These are phyloP conservation scores for Adansonia gregorii DNA, from an alignment of 441 rosid species.

Conservation along the genomic window DNA sequence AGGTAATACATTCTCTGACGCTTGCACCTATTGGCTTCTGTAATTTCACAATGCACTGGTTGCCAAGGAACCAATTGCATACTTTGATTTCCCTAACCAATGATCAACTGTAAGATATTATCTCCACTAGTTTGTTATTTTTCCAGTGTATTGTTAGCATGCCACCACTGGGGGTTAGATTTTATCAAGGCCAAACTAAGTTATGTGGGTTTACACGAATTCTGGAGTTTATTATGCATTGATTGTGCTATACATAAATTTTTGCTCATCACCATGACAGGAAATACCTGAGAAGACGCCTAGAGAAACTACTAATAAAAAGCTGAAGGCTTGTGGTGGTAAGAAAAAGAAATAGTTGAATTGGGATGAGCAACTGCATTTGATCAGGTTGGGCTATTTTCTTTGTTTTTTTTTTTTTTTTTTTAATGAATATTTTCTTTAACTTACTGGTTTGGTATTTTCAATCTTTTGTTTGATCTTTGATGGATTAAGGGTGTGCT, in stretches of 20 bases:
- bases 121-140: neutral
- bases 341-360: slow-evolving; percentile 62
- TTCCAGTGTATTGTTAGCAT: neutral
- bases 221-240: slow-evolving; percentile 15
- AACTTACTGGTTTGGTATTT: neutral
- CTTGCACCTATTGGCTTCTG: neutral
- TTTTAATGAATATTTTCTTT: neutral
- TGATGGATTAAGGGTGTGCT: too few relatives aligned
- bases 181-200: too few relatives aligned
- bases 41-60: neutral
- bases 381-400: neutral
- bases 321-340: slow-evolving; percentile 63
- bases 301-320: slow-evolving; percentile 58
- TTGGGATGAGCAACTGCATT: neutral
- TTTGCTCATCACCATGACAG: neutral
- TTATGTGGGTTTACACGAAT: neutral
- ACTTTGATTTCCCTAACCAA: slow-evolving; percentile 51
- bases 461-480: too few relatives aligned
- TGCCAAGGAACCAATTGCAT: slow-evolving; percentile 47
- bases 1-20: neutral
- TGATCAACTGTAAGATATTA: slow-evolving; percentile 43
- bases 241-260: neutral
- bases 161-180: neutral
- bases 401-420: neutral
- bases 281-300: slow-evolving; percentile 16